Conservation (phyloP, 1,284 basidiomycete genomes). For the Cryptococcus jaspeensis region DNA sequence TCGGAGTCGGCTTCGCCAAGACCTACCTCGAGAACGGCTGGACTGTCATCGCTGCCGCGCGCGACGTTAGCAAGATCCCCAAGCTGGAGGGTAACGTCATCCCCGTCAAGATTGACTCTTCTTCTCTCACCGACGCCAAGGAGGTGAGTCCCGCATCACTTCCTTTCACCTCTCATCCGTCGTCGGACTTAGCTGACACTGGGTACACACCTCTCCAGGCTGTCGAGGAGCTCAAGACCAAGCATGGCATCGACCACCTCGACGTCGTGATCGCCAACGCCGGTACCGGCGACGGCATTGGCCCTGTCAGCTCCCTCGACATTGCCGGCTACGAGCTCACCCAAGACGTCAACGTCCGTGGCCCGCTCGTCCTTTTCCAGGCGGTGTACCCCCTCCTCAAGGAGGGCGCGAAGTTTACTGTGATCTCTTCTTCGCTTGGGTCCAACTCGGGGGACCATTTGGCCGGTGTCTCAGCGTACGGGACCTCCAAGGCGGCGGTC, state of each 20-base stretch:
- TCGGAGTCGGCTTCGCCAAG: constrained; percentile 17
- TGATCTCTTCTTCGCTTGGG: constrained; percentile 19
- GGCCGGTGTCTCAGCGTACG: no score
- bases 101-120: background rate
- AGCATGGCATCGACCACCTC: constrained; percentile 14
- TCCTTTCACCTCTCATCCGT: no score
- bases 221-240: constrained; percentile 12
- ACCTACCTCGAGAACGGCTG: constrained; percentile 13
- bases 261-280: constrained; percentile 29
- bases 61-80: constrained; percentile 10
- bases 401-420: constrained; percentile 17
- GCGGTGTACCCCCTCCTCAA: constrained; percentile 14
- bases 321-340: constrained; percentile 4
- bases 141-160: background rate
- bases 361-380: constrained; percentile 22
- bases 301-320: constrained; percentile 5
- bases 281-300: constrained; percentile 5
- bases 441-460: no score
- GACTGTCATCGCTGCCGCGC: constrained; percentile 18
- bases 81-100: constrained; percentile 4
- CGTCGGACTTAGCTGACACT: no score
- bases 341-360: constrained; percentile 15
- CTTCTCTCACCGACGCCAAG: background rate
- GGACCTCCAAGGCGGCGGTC: no score
- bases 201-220: no score